Evolutionary conservation across 1,284 basidiomycete genomes (phyloP).

Genomic region (Papiliotrema terrestris): DNA sequence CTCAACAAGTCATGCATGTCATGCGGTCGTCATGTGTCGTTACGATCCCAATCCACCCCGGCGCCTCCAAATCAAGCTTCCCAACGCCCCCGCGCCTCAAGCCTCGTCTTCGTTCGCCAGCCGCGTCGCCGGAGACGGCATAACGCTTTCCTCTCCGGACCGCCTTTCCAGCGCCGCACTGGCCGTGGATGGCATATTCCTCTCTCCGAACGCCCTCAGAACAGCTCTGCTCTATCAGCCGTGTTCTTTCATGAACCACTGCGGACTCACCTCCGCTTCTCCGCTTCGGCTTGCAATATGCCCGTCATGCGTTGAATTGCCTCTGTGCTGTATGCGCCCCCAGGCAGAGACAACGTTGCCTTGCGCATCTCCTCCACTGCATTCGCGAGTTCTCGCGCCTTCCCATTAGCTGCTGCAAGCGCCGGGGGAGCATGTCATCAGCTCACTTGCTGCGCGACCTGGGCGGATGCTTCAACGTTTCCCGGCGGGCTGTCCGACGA

Average conservation of each 20-base stretch:
- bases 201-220: neutral
- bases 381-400: conserved; percentile 3
- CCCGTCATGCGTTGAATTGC: neutral
- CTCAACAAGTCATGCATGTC: too few relatives aligned
- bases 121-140: conserved; percentile 1
- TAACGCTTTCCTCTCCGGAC: neutral
- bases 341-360: conserved; percentile 2
- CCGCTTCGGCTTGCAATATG: neutral
- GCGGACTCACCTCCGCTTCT: conserved; percentile 4
- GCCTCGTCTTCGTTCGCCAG: conserved; percentile 39
- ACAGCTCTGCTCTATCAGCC: neutral
- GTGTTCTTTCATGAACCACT: neutral
- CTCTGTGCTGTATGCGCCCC: neutral
- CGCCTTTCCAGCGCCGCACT: neutral
- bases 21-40: too few relatives aligned
- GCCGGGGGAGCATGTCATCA: neutral
- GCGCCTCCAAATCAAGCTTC: too few relatives aligned
- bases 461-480: neutral
- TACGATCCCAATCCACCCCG: too few relatives aligned
- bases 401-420: neutral
- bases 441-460: conserved; percentile 1
- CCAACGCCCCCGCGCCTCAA: conserved; percentile 9
- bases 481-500: neutral
- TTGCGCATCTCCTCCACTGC: conserved; percentile 1
- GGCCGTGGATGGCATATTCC: neutral